phyloP scores from a whole-genome alignment of 148 eudicot species.

The Chenopodium quinoa region DNA sequence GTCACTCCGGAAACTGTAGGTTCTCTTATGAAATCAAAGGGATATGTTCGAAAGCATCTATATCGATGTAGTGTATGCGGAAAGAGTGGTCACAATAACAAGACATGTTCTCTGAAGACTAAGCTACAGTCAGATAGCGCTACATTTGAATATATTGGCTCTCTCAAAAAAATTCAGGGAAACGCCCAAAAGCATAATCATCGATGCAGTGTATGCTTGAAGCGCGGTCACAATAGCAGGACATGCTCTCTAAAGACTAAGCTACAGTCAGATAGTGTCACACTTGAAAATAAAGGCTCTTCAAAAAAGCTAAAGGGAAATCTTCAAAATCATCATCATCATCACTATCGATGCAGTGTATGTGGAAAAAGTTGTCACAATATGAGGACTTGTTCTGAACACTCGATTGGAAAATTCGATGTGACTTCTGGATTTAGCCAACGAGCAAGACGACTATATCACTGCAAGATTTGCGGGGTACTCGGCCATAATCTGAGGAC shows the following conservation, averaged over 20 bases:
- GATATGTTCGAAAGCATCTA: not conserved
- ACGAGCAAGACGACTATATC: conserved; percentile 24
- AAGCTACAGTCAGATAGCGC: not conserved
- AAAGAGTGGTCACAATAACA: conserved; percentile 26
- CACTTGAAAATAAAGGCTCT: not conserved
- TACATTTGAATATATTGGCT: not conserved
- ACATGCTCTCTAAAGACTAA: conserved; percentile 16
- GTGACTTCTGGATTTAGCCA: not conserved
- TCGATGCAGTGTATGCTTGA: conserved; percentile 18
- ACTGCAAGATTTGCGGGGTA: conserved; percentile 53
- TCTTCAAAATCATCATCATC: conserved; percentile 5
- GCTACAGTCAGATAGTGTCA: not conserved
- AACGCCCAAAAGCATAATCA: conserved; percentile 5
- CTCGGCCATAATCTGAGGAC: conserved; percentile 69
- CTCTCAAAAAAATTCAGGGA: not conserved
- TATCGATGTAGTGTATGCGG: conserved; percentile 24
- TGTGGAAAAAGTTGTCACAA: conserved; percentile 31
- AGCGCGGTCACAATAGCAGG: conserved; percentile 28
- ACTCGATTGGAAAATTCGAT: not conserved
- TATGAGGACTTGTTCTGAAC: conserved; percentile 15
- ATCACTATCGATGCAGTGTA: conserved; percentile 19
- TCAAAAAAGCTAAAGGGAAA: not conserved
- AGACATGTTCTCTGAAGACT: conserved; percentile 13
- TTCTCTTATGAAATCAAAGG: not conserved
- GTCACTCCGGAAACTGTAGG: too few relatives aligned